These are phyloP conservation scores for Raffaelea albimanens DNA, from an alignment of 2,329 filamentous ascomycete genomes.

Conservation along the genomic window DNA sequence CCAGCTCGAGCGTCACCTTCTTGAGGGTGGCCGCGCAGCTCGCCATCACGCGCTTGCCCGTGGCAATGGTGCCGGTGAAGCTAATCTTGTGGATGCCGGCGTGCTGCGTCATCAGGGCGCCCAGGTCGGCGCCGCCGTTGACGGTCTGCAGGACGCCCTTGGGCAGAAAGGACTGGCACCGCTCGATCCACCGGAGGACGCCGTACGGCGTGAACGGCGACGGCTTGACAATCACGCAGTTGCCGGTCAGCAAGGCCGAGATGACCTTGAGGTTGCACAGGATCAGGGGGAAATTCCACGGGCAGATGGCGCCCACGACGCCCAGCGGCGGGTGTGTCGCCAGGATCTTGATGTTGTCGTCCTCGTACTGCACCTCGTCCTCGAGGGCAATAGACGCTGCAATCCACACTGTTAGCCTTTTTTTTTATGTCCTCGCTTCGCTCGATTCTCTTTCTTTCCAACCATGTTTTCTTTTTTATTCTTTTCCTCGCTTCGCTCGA, in stretches of 20 bases:
- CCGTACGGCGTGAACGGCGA: conserved; percentile 38
- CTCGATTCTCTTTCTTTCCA: no score
- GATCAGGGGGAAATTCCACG: conserved; percentile 49
- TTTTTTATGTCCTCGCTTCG: no score
- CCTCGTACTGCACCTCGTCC: conserved; percentile 37
- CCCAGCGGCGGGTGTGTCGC: conserved; percentile 37
- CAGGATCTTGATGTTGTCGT: conserved; percentile 29
- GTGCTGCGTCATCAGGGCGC: conserved; percentile 44
- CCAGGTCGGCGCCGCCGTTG: conserved; percentile 44
- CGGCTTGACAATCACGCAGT: conserved; percentile 6
- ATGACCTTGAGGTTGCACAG: conserved; percentile 35
- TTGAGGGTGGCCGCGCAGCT: conserved; percentile 24
- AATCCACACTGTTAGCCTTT: no score
- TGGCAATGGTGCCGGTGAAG: conserved; percentile 47
- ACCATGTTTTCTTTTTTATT: no score
- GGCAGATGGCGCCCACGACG: conserved; percentile 44
- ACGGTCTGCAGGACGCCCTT: conserved; percentile 16
- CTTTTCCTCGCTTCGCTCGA: no score
- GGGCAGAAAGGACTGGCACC: background rate
- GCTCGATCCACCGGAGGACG: conserved; percentile 41
- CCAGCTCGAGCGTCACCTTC: conserved; percentile 33
- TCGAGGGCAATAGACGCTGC: conserved; percentile 29
- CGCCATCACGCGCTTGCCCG: conserved; percentile 28
- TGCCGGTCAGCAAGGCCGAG: background rate
- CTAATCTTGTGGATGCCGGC: conserved; percentile 45